Evolutionary conservation across 805 yeast genomes (phyloP), one percentile per base, ranked within the genome.

Genomic region (Cyberlindnera americana): DNA sequence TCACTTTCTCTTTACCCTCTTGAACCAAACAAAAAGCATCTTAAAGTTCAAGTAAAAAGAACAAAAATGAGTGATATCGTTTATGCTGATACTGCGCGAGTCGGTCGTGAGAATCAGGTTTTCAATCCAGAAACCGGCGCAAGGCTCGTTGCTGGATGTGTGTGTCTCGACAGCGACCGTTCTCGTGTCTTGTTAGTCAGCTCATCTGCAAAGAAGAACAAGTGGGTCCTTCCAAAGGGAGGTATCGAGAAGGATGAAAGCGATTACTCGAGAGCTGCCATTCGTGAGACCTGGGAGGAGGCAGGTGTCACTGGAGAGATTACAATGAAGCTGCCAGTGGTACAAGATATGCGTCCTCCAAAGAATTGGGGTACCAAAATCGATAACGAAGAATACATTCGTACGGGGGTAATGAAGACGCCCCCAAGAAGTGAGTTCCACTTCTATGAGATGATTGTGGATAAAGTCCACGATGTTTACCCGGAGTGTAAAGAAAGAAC

Each of bases 271-370:
- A 51, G 16, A 61, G 67, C 49, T 66, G 97, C 97, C 0, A 66
- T 73, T 14, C 70, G 99, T 43, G 99, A 93, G 58, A 86, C 95
- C 0, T 93, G 99, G 99, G 99, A 93, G 61, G 99, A 93, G 64
- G 93, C 95, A 0, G 99, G 99, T 0, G 85, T 85, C 18, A 74
- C 73, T 25, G 96, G 97, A 7, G 64, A 59, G 14, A 69, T 89
- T 4, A 53, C 67, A 4, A 51, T 56, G 29, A 69, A 70, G 43
- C 64, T 91, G 29, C 95, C 91, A 0, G 67, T 75, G 1, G 81
- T 85, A 19, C 74, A 73, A 33, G 96, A 90, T 48, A 55, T 59
- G 59, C 59, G 80, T 41, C 73, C 76, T 4, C 70, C 73, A 13
- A 67, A 72, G 50, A 58, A 63, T 17, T 72, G 73, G 73, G 62